A percentile compares a stretch with the other conserved stretches of the same genome.
These are phyloP conservation scores for Sicyos baderoa DNA, from an alignment of 306 rosid species.

Conservation along the genomic window DNA sequence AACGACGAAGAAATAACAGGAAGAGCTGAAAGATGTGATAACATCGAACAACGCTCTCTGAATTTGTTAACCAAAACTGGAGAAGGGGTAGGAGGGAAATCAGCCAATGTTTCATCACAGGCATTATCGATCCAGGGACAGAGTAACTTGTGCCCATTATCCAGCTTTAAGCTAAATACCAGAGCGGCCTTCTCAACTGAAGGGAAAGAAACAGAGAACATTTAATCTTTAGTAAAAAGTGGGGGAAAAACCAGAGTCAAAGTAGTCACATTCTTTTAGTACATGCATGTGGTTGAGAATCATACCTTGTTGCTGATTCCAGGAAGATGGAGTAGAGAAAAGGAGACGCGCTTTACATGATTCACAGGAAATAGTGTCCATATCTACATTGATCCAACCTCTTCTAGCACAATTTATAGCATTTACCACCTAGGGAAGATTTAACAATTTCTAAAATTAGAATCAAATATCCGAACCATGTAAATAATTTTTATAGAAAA, in stretches of 20 bases:
- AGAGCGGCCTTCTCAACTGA: conserved; percentile 92
- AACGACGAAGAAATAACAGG: conserved; percentile 60
- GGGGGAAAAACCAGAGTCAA: not conserved
- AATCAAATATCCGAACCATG: not conserved
- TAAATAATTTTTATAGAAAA: not conserved
- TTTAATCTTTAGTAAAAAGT: not conserved
- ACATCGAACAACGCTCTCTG: conserved; percentile 48
- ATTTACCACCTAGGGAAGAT: conserved; percentile 50
- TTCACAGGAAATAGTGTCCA: conserved; percentile 75
- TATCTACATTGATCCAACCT: conserved; percentile 84
- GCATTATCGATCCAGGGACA: conserved; percentile 91
- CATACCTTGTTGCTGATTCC: conserved; percentile 85
- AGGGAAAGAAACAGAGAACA: conserved; percentile 20
- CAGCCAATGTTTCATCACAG: conserved; percentile 66
- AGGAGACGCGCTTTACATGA: conserved; percentile 72
- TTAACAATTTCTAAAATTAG: conserved; percentile 15
- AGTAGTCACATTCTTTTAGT: not conserved
- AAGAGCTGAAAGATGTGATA: conserved; percentile 57
- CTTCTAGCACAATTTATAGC: conserved; percentile 92
- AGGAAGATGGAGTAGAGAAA: conserved; percentile 73
- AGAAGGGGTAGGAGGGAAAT: conserved; percentile 66
- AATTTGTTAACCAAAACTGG: conserved; percentile 54
- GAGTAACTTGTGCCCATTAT: conserved; percentile 79
- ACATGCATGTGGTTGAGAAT: not conserved
- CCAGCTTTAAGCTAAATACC: conserved; percentile 86